Evolutionary conservation across 768 basidiomycete species (phyloP).

Genomic region (Hortiboletus flavorubellus): DNA sequence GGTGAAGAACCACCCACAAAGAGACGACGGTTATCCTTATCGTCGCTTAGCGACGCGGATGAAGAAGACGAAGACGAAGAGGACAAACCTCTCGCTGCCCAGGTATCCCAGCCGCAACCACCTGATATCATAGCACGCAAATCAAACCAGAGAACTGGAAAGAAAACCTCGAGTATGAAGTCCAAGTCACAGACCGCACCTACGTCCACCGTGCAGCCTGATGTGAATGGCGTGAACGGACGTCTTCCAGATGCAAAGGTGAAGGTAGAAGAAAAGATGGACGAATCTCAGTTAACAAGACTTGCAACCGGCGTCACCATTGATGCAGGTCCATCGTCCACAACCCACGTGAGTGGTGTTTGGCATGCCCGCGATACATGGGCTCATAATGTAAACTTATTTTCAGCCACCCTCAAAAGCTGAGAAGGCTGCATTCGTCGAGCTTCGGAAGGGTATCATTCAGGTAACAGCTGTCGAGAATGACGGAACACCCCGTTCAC

Average conservation of each 20-base stretch:
- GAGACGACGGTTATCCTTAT: conserved; percentile 54
- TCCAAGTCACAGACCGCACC: conserved; percentile 58
- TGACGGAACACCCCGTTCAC: conserved; percentile 68
- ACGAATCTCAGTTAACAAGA: conserved; percentile 70
- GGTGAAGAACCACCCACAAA: conserved; percentile 47
- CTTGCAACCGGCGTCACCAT: conserved; percentile 80
- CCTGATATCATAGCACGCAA: conserved; percentile 32
- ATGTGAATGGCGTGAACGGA: conserved; percentile 42
- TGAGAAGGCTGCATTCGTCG: conserved; percentile 77
- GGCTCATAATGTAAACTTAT: conserved; percentile 2
- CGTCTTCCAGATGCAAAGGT: conserved; percentile 49
- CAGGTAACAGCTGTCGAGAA: conserved; percentile 82
- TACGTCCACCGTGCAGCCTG: conserved; percentile 38
- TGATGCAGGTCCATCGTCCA: conserved; percentile 51
- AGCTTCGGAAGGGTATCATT: conserved; percentile 81
- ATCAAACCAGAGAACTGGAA: conserved; percentile 45
- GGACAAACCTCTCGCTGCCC: conserved; percentile 52
- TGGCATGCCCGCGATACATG: not conserved
- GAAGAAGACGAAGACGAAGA: conserved; percentile 53
- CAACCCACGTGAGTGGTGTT: conserved; percentile 43
- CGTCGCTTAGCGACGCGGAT: conserved; percentile 46
- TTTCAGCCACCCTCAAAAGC: conserved; percentile 51
- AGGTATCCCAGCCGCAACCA: conserved; percentile 33
- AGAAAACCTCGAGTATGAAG: conserved; percentile 56
- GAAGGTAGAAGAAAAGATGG: conserved; percentile 78